phyloP scores from a whole-genome alignment of 345 rosid genomes.

The Camelina sativa region DNA sequence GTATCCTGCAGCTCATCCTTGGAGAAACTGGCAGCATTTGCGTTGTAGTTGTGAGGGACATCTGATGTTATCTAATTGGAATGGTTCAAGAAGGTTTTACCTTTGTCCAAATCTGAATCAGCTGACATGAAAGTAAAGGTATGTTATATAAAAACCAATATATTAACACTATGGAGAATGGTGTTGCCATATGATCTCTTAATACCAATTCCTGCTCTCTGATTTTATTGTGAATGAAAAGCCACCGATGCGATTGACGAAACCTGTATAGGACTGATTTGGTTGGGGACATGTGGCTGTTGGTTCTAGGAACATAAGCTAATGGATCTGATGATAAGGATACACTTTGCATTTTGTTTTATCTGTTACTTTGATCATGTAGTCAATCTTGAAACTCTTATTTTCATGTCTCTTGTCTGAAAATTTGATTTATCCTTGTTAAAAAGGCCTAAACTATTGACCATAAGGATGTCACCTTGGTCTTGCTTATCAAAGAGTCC shows the following conservation, averaged over 20 bases:
- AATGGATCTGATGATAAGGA: constrained; percentile 16
- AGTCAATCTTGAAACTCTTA: constrained; percentile 28
- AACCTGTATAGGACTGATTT: constrained; percentile 14
- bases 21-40: too few species aligned
- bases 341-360: background rate
- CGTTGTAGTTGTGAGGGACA: too few species aligned
- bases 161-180: background rate
- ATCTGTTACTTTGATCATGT: constrained; percentile 18
- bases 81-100: too few species aligned
- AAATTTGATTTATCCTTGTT: background rate
- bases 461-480: background rate
- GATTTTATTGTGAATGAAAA: background rate
- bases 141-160: background rate
- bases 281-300: background rate
- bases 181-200: background rate
- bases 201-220: background rate
- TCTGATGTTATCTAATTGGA: background rate
- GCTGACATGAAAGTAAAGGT: background rate
- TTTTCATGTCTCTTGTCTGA: background rate
- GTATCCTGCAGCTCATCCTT: background rate
- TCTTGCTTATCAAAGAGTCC: constrained; percentile 8
- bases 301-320: constrained; percentile 10
- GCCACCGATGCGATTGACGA: background rate
- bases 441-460: background rate
- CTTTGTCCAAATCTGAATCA: too few species aligned